These are phyloP conservation scores for Vigna reflexopilosa DNA, from an alignment of 306 rosid species.

Conservation along the genomic window DNA sequence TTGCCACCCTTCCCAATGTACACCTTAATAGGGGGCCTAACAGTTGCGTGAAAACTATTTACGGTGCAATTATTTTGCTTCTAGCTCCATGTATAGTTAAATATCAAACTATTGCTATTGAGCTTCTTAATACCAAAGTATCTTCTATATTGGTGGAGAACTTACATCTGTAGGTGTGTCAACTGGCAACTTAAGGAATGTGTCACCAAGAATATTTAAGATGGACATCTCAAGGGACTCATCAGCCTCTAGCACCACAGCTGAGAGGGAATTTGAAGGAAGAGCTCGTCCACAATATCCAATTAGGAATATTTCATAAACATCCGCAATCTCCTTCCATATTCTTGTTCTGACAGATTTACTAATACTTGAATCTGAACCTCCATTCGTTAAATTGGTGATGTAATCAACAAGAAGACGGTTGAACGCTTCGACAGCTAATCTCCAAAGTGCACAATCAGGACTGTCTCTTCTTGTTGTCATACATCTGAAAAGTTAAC, in stretches of 20 bases:
- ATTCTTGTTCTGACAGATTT: conserved; percentile 77
- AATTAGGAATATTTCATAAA: conserved; percentile 89
- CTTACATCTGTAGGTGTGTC: conserved; percentile 88
- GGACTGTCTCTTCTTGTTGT: conserved; percentile 95
- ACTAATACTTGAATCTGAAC: conserved; percentile 60
- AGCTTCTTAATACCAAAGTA: not conserved
- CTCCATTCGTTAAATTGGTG: conserved; percentile 52
- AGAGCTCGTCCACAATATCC: conserved; percentile 98
- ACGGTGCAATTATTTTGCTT: not conserved
- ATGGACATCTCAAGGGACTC: conserved; percentile 89
- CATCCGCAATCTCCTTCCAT: conserved; percentile 97
- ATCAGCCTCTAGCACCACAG: conserved; percentile 67
- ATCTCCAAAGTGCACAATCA: conserved; percentile 88
- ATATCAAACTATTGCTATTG: not conserved
- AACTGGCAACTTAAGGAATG: conserved; percentile 71
- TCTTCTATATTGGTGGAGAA: conserved; percentile 40
- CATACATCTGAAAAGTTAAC: conserved; percentile 74
- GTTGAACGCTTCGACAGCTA: conserved; percentile 83
- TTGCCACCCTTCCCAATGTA: not conserved
- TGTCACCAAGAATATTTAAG: conserved; percentile 81
- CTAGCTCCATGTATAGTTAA: conserved; percentile 6
- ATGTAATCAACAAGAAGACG: conserved; percentile 68
- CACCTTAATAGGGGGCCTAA: conserved; percentile 15
- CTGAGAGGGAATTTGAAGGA: conserved; percentile 78
- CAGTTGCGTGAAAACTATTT: not conserved